Conservation (phyloP, 345 rosid genomes). For the Salix suchowensis region DNA sequence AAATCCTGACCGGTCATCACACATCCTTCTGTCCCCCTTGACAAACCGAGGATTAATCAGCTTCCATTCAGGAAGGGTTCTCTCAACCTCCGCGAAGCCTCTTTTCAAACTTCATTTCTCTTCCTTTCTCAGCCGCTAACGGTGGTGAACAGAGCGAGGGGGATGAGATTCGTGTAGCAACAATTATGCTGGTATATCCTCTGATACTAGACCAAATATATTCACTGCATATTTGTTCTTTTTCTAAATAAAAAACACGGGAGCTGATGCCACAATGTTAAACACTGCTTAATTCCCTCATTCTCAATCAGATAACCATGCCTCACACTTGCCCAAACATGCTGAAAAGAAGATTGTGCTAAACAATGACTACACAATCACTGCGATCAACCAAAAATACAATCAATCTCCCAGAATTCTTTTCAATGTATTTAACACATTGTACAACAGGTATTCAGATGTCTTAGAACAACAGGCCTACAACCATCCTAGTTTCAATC, state of each 20-base stretch:
- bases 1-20: slow-evolving; percentile 11
- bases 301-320: too few species aligned
- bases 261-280: too few species aligned
- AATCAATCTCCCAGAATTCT: background rate
- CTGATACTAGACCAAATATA: background rate
- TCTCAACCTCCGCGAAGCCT: slow-evolving; percentile 35
- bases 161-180: background rate
- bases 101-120: slow-evolving; percentile 37
- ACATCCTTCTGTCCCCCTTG: background rate
- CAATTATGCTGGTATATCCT: background rate
- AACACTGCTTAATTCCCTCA: too few species aligned
- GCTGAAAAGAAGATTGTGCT: too few species aligned
- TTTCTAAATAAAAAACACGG: too few species aligned
- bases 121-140: background rate
- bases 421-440: background rate
- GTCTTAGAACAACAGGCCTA: background rate
- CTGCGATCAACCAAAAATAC: background rate
- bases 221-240: background rate
- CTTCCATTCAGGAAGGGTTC: slow-evolving; percentile 34
- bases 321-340: too few species aligned
- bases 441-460: background rate
- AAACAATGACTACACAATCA: too few species aligned
- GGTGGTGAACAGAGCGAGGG: background rate
- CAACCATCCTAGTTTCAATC: background rate
- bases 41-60: background rate